Evolutionary conservation across 2,329 filamentous ascomycete species (phyloP).

Genomic region (Sporothrix mexicana): DNA sequence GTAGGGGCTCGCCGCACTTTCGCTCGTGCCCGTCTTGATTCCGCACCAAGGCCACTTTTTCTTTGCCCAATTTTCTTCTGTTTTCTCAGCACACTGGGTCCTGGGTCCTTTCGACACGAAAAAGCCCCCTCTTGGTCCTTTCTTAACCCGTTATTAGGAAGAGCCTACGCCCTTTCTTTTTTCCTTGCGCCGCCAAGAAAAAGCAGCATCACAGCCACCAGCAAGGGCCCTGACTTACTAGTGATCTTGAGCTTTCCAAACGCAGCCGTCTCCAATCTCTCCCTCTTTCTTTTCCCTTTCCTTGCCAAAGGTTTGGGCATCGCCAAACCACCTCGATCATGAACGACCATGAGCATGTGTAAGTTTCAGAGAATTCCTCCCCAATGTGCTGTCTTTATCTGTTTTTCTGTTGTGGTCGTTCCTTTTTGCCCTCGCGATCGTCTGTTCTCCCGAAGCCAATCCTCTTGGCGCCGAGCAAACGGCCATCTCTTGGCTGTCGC

Average conservation of each 20-base stretch:
- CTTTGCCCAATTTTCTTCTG: slow-evolving; percentile 2
- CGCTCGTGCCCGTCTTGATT: background rate
- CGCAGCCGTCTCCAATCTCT: background rate
- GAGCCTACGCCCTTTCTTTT: slow-evolving; percentile 31
- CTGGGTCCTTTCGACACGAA: background rate
- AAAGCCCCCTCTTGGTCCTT: background rate
- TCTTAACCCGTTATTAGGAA: slow-evolving; percentile 8
- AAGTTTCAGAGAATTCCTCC: slow-evolving; percentile 21
- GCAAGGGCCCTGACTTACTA: slow-evolving; percentile 23
- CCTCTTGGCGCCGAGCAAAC: slow-evolving; percentile 34
- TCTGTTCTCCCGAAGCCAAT: slow-evolving; percentile 19
- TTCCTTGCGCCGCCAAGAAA: slow-evolving; percentile 32
- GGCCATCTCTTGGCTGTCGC: slow-evolving; percentile 31
- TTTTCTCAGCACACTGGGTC: background rate
- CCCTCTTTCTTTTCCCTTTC: slow-evolving; percentile 23
- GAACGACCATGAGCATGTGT: slow-evolving; percentile 40
- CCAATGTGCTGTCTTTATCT: background rate
- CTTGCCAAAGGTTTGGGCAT: slow-evolving; percentile 34
- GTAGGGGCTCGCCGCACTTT: background rate
- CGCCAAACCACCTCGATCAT: slow-evolving; percentile 37
- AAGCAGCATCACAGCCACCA: slow-evolving; percentile 29
- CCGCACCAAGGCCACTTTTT: background rate
- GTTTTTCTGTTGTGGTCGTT: background rate
- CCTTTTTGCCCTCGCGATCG: slow-evolving; percentile 12
- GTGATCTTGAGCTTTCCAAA: slow-evolving; percentile 29